Evolutionary conservation across 345 rosid species (phyloP).

Genomic region (Corchorus olitorius): DNA sequence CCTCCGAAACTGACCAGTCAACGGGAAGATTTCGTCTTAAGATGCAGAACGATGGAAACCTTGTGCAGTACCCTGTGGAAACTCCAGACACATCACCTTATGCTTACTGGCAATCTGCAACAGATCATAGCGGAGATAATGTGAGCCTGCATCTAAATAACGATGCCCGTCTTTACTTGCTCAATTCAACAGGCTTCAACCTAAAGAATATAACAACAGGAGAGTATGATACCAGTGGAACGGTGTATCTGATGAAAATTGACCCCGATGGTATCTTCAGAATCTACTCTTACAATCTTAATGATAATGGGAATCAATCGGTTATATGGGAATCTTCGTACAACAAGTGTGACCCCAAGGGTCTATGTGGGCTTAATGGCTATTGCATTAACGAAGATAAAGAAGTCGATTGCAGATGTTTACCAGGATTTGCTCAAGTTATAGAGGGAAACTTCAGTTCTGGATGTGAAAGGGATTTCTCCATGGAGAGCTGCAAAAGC

Average conservation of each 20-base stretch:
- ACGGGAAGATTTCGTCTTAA: conserved; percentile 30
- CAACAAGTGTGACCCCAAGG: conserved; percentile 14
- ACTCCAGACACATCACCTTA: conserved; percentile 16
- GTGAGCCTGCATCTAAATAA: conserved; percentile 22
- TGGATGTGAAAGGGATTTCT: conserved; percentile 2
- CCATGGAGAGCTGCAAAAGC: not conserved
- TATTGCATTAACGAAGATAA: not conserved
- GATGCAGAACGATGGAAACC: conserved; percentile 30
- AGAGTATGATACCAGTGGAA: not conserved
- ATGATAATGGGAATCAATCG: not conserved
- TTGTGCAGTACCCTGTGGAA: conserved; percentile 22
- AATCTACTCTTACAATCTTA: not conserved
- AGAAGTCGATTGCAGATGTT: not conserved
- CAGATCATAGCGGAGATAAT: not conserved
- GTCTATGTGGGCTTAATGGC: conserved; percentile 16
- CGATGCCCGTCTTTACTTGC: conserved; percentile 12
- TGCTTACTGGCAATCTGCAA: conserved; percentile 13
- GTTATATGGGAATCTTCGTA: not conserved
- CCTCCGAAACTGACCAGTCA: conserved; percentile 21
- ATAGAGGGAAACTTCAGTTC: not conserved
- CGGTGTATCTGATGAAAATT: not conserved
- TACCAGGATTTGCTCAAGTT: conserved; percentile 5
- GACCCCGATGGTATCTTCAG: conserved; percentile 18
- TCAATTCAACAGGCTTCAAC: conserved; percentile 13
- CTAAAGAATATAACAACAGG: not conserved